Conservation (phyloP, 768 basidiomycete species). For the Phanerodontia chrysosporium region DNA sequence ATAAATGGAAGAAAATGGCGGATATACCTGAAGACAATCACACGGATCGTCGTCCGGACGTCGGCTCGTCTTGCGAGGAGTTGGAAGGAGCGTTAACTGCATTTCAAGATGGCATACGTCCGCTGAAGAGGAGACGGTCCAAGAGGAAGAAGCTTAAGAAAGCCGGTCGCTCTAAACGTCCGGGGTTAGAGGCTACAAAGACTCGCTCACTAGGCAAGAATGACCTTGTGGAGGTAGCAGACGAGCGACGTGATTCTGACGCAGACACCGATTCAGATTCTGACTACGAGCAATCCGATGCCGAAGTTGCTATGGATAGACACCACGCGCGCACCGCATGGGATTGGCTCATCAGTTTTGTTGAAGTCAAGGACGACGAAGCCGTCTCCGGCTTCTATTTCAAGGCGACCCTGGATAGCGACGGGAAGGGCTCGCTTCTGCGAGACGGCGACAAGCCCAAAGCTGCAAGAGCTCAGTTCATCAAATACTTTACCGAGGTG, state of each 20-base stretch:
- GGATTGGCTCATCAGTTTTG: neutral
- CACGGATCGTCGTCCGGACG: neutral
- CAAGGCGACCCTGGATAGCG: neutral
- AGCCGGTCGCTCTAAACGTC: too few relatives aligned
- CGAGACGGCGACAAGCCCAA: neutral
- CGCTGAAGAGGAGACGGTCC: neutral
- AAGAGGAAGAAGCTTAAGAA: neutral
- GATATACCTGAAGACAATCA: neutral
- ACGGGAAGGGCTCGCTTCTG: neutral
- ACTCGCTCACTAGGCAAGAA: too few relatives aligned
- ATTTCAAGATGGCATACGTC: neutral
- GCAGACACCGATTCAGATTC: neutral
- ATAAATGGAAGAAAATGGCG: neutral
- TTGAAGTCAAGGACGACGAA: neutral
- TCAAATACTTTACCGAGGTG: constrained; percentile 1
- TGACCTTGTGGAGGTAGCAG: too few relatives aligned
- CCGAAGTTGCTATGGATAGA: neutral
- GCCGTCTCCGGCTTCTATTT: neutral
- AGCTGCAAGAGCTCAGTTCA: neutral
- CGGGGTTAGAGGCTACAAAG: too few relatives aligned
- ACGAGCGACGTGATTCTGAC: neutral
- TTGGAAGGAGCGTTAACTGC: neutral
- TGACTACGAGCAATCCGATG: neutral
- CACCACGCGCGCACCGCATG: neutral
- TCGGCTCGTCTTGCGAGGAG: neutral